These are phyloP conservation scores for Cordyceps fumosorosea DNA, from an alignment of 2,329 filamentous ascomycete species.

Conservation along the genomic window DNA sequence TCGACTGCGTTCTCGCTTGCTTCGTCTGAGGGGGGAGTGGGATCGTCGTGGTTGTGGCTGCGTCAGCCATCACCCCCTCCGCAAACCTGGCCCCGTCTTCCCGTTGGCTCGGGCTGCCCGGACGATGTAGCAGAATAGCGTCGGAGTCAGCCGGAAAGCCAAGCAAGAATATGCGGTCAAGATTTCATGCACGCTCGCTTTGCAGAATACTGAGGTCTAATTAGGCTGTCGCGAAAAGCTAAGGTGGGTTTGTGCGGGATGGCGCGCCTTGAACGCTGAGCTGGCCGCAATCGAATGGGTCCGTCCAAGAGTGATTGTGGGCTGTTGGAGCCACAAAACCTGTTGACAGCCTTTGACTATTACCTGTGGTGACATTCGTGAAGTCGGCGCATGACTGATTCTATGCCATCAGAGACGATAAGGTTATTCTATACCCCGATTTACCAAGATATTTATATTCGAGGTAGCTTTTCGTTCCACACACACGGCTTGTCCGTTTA, in stretches of 20 bases:
- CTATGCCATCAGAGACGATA: too few relatives aligned
- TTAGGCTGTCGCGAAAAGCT: background rate
- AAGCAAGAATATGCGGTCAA: background rate
- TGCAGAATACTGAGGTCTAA: too few relatives aligned
- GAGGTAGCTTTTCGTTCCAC: too few relatives aligned
- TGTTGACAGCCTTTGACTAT: background rate
- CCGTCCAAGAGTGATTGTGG: background rate
- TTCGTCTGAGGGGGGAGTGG: background rate
- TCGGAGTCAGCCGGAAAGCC: background rate
- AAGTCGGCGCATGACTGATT: too few relatives aligned
- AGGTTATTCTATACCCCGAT: too few relatives aligned
- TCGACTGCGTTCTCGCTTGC: background rate
- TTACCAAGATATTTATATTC: background rate
- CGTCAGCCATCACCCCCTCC: constrained; percentile 1
- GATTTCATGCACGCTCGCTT: too few relatives aligned
- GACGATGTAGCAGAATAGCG: too few relatives aligned
- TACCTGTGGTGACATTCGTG: background rate
- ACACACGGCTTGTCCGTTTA: background rate
- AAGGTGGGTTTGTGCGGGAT: constrained; percentile 4
- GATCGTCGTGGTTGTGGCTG: background rate
- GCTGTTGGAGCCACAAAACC: background rate
- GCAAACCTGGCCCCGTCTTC: background rate
- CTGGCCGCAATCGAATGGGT: background rate
- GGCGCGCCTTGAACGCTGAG: constrained; percentile 7
- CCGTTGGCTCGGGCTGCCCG: background rate